Evolutionary conservation across 108 stramenopile species (phyloP), one percentile per base, ranked within the genome.

Genomic region (Cyclotella kingstonii): DNA sequence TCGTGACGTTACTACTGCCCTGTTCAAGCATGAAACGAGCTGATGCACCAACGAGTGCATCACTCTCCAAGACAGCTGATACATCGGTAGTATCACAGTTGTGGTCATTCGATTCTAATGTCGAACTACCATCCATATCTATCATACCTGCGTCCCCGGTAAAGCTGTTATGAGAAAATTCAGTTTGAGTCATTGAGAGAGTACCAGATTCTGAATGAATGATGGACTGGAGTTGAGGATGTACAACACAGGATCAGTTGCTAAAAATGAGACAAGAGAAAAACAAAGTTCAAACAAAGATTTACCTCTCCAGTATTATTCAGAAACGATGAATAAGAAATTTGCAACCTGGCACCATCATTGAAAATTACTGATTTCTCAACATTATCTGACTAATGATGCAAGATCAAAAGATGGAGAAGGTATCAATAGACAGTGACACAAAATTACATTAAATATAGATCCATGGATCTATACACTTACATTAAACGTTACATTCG

Each of bases 241-340:
- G n/a, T 25, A 11, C n/a, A n/a, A 12, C 14, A 48, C 25, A 4
- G 6, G 5, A 25, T 21, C 22, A 48, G 4, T 3, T 5, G 23
- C 22, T 9, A 15, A 40, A 40, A 2, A 15, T 4, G 39, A 4
- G n/a, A 40, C 39, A 4, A 2, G 39, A 4, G 39, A 4, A 4
- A 40, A 40, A 40, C 2, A 40, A 14, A 40, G 15, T 2, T 40
- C 39, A 40, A 15, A 22, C 2, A 3, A 53, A 5, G 8, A 33
- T 29, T 46, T 29, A 45, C 58, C 23, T 54, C 48, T 26, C 65
- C 73, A 50, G 59, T 57, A 45, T 74, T 74, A 29, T 61, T 66
- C 0, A 31, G 12, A 45, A 66, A 74, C 17, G 27, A 41, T 22
- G 44, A 60, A 2, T 43, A 26, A 3, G 59, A 26, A 2, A 44